Base-by-base conservation (phyloP, 2,329 filamentous ascomycete species). In the Xylariales sp. region DNA sequence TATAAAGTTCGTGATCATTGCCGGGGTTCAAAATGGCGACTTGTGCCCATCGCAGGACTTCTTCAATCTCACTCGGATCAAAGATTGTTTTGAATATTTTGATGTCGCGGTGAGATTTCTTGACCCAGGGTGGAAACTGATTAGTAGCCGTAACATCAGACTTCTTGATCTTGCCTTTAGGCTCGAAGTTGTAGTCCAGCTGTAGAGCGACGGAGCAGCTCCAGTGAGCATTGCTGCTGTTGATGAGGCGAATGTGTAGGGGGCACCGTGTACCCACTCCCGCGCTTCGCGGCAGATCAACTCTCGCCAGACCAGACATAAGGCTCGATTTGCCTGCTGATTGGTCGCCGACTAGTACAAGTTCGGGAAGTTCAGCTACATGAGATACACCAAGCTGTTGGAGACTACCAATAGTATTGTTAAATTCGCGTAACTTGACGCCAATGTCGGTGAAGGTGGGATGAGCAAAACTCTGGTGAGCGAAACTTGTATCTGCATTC, bases 321-420 rank as follows among this genome's bases (percentile, higher is more conserved):
- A 78, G 60, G 45, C 74, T 93, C 0, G 90, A 93, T 76, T 97
- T 97, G 0, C 94, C 94, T 0, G 93, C 91, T 0, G 89, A 92
- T 75, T 97, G 94, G 56, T 97, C 93, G 0, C 94, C 94, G 0
- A 97, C 89, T 0, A 97, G 87, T 5, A 95, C 91, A 9, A 97
- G 89, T 72, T 93, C 93, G 0, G 94, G 93, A 0, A 97, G 82
- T 0, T 88, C 87, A 0, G 93, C 87, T 4, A 89, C 86, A 18
- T 91, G 87, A 57, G 91, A 89, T 0, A 97, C 89, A 0, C 91
- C 92, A 0, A 95, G 84, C 5, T 89, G 85, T 58, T 93, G 88
- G 0, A 97, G 85, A 55, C 91, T 87, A 3, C 87, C 87, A 0
- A 93, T 85, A 0, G 87, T 87, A 54, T 91, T 84, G 1, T 93